Evolutionary conservation across 1,284 basidiomycete species (phyloP), one percentile per base, ranked within the genome.

Genomic region (Boletus sp.): DNA sequence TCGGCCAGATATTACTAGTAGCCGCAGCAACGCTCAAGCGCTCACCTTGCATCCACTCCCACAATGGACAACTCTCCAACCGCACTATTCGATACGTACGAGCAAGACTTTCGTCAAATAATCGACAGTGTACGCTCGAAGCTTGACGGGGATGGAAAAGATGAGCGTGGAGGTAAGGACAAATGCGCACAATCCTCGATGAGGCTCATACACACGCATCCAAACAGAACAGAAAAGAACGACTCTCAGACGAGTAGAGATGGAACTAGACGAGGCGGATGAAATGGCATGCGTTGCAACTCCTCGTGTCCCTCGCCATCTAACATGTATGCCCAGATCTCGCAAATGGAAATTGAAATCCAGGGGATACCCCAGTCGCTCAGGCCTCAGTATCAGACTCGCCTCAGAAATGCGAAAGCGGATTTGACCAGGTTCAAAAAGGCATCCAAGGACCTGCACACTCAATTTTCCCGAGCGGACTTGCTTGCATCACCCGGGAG

Each of bases 291-390:
- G 76, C 61, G 13, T 16, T 14, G 23, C 37, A n/a, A 8, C 17
- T 40, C 30, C 8, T 30, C 13, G 2, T 33, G 3, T 22, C 49
- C 10, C 49, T 40, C 22, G 22, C 41, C 26, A 8, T 17, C 54
- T 56, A 37, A 54, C 48, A 20, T 23, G 16, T 25, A 19, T 8
- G 13, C 17, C 32, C 58, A 95, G 93, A 80, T 96, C 56, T 92
- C 91, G 29, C 96, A 99, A 80, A 98, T 99, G 95, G 94, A 98
- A 70, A 89, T 99, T 53, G 96, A 99, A 72, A 86, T 96, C n/a
- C 93, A 94, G 62, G 88, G 90, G 10, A 94, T 98, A 66, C 94
- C 94, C 0, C 84, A 90, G 60, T 88, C 88, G 26, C 76, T 94
- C 57, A 81, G 85, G 41, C 69, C 81, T 0, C 79, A 82, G 50